Base-by-base conservation (phyloP, 352 stramenopile species). In the Globisporangium nagaii region DNA sequence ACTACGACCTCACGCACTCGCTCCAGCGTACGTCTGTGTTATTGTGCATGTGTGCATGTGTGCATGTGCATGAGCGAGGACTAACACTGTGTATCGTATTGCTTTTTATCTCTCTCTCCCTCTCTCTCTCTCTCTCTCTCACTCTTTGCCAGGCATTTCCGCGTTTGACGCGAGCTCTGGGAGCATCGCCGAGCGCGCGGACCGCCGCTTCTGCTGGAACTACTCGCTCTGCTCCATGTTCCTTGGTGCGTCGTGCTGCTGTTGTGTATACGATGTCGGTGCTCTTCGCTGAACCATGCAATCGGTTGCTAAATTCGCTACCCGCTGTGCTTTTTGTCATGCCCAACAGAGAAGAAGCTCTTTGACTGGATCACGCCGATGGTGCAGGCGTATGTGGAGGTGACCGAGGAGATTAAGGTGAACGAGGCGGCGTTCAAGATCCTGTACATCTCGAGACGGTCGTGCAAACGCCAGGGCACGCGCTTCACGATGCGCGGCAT, bases 151-250 rank as follows among this genome's bases (percentile, higher is more conserved):
- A 88, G 78, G 79, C 13, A 82, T 87, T 47, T 60, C 75, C 24
- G 65, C 59, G 0, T 77, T 89, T 20, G 65, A 84, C 32, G 64
- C 56, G 22, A 84, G 75, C 44, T 66, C 67, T 20, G 62, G 62
- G n/a, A 83, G 58, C 4, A 83, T 87, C 49, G 65, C 73, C 7
- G 67, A 88, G 58, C 75, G 80, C n/a, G 86, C 88, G 0, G 93
- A 98, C 62, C 67, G 73, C 25, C 77, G 92, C 10, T 98, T 98
- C 67, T 96, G 93, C 68, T 98, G 90, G 90, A 98, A 98, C 70
- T 86, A 97, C 60, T 55, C 71, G 12, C 58, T 79, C 20, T 90
- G 73, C 53, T 62, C 61, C 2, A 39, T 68, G 10, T 82, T 93
- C 17, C 55, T 91, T 20, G 74, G 76, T 89, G 64, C 20, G 60